These are phyloP conservation scores for Tylopilus sp. DNA, from an alignment of 768 basidiomycete genomes.

Conservation along the genomic window DNA sequence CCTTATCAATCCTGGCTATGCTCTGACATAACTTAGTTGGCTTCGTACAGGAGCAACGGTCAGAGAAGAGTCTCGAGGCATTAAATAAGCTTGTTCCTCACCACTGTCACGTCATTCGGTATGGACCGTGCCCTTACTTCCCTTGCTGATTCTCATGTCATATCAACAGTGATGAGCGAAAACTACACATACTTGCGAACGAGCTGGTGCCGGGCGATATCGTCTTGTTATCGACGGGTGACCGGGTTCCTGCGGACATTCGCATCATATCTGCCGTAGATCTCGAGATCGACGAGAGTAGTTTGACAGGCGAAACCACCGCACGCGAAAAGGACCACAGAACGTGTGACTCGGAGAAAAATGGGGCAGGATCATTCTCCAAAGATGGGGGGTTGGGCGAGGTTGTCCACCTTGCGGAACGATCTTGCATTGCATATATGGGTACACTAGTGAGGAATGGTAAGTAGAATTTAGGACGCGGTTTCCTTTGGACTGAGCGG, in stretches of 20 bases:
- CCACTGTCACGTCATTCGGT: conserved; percentile 87
- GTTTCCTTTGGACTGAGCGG: conserved; percentile 3
- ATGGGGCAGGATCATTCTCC: conserved; percentile 7
- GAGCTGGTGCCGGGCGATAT: conserved; percentile 96
- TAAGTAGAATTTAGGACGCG: conserved; percentile 24
- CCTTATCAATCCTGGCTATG: neutral
- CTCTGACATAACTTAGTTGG: conserved; percentile 52
- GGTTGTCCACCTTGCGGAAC: conserved; percentile 68
- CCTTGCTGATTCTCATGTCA: neutral
- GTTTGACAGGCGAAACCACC: conserved; percentile 89
- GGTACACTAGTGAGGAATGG: conserved; percentile 92
- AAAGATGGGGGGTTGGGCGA: conserved; percentile 35
- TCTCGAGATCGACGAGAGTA: conserved; percentile 93
- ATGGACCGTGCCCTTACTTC: conserved; percentile 4
- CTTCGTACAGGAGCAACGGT: conserved; percentile 92
- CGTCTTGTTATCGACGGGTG: conserved; percentile 84
- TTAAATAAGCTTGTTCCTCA: conserved; percentile 97
- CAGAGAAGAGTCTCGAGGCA: conserved; percentile 91
- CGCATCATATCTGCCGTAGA: conserved; percentile 79
- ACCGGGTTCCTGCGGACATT: conserved; percentile 92
- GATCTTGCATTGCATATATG: conserved; percentile 91
- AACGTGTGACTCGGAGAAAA: conserved; percentile 46
- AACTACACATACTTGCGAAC: conserved; percentile 84
- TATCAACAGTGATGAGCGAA: conserved; percentile 43
- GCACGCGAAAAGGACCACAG: conserved; percentile 66